Evolutionary conservation across 2,329 filamentous ascomycete species (phyloP), one percentile per base, ranked within the genome.

Genomic region (Diaporthe sp.): DNA sequence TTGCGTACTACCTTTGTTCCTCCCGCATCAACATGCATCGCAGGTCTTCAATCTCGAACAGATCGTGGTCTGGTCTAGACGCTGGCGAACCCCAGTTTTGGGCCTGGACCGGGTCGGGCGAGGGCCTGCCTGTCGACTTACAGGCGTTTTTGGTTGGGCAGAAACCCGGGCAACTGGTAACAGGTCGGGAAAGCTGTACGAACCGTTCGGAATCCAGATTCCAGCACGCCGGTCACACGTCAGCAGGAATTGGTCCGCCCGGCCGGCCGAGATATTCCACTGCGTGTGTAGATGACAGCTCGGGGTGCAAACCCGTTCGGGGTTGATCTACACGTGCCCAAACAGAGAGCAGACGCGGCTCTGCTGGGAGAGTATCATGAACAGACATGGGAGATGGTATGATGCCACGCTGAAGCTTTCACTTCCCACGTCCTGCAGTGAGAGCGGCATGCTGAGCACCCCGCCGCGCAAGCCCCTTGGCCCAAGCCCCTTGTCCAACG

Each of bases 31-130:
- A 37, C 63, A 27, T 27, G 44, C 63, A 25, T 37, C 63, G n/a
- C 13, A 51, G 44, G 22, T 51, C 1, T 6, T 66, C 44, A 66
- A 66, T 27, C 32, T 39, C 44, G 63, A 66, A 66, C 63, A 51
- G 44, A 19, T 51, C 44, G 44, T 37, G 44, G 63, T 39, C 63
- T 66, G 63, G 44, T 27, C 63, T 66, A 66, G 63, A 51, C 47
- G 39, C 2, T 37, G 22, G 15, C 63, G 15, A 15, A 66, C n/a
- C 22, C 44, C 63, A 27, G 25, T 19, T 25, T 44, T 51, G 44
- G 63, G 32, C 30, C 63, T 66, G 30, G 30, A 25, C 32, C 30
- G 32, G 63, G 4, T 22, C 4, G n/a, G 9, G 30, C 10, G 25
- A 35, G 22, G 44, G 30, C 17, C 32, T 25, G 32, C 30, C 35